Evolutionary conservation across 2,329 filamentous ascomycete species (phyloP).

Genomic region (Magnaporthiopsis rhizophila): DNA sequence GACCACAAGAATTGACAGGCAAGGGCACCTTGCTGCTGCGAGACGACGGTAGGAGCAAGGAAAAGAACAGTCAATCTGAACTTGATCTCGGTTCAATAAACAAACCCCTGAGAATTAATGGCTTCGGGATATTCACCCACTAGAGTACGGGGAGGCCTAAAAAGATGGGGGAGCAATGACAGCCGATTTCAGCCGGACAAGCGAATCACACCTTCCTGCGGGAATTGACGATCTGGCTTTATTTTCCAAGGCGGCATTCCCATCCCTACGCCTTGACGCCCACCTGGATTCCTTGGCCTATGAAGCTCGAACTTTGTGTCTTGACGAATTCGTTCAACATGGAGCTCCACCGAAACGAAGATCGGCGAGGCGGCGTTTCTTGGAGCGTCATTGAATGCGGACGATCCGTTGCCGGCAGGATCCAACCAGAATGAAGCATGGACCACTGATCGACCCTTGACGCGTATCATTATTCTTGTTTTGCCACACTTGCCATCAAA

Average conservation of each 20-base stretch:
- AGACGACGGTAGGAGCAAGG: not conserved
- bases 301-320: no score
- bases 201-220: not conserved
- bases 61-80: not conserved
- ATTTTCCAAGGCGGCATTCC: no score
- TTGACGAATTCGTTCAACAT: not conserved
- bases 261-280: not conserved
- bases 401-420: not conserved
- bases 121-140: not conserved
- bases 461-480: not conserved
- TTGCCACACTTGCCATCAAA: not conserved
- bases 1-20: not conserved
- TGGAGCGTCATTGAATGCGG: conserved; percentile 6
- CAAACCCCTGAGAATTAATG: not conserved
- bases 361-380: not conserved
- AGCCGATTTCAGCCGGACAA: not conserved
- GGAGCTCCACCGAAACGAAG: not conserved
- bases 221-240: not conserved
- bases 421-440: not conserved
- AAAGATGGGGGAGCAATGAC: not conserved
- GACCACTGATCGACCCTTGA: not conserved
- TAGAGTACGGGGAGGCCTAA: not conserved
- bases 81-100: not conserved
- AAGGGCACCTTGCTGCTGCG: not conserved
- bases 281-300: no score